phyloP scores from a whole-genome alignment of 768 basidiomycete species.

The Fibroporia radiculosa region DNA sequence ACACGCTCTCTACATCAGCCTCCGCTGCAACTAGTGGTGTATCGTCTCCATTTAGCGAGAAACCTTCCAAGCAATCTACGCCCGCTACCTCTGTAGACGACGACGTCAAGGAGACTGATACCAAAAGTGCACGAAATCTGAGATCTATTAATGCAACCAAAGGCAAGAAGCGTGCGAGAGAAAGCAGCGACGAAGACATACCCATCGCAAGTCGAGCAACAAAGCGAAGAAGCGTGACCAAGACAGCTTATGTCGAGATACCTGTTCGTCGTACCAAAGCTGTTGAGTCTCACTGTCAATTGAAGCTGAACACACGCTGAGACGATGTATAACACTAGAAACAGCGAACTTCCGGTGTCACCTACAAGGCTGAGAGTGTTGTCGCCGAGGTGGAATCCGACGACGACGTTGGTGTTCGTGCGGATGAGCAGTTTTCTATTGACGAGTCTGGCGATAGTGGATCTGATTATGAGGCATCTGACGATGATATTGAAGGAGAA shows the following conservation, averaged over 20 bases:
- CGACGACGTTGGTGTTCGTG: not conserved
- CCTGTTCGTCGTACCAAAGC: constrained; percentile 2
- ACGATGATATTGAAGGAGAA: constrained; percentile 10
- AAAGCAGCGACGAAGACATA: constrained; percentile 5
- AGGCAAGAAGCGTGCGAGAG: constrained; percentile 9
- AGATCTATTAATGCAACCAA: constrained; percentile 10
- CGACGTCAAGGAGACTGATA: not conserved
- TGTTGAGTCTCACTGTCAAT: constrained; percentile 10
- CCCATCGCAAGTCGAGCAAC: constrained; percentile 1
- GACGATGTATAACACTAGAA: not conserved
- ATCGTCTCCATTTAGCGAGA: constrained; percentile 46
- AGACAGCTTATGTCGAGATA: constrained; percentile 18
- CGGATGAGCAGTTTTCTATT: constrained; percentile 10
- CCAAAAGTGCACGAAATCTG: not conserved
- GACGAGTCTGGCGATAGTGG: constrained; percentile 50
- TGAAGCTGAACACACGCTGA: not conserved
- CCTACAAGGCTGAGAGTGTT: not conserved
- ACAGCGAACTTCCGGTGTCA: too few species aligned
- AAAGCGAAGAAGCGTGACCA: constrained; percentile 15
- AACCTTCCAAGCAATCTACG: constrained; percentile 38
- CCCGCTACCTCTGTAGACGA: constrained; percentile 42
- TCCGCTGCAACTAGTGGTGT: constrained; percentile 32
- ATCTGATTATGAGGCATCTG: constrained; percentile 51
- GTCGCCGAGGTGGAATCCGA: not conserved
- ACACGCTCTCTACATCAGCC: constrained; percentile 26